Evolutionary conservation across 108 stramenopile species (phyloP).

Genomic region (Stephanodiscus triporus): DNA sequence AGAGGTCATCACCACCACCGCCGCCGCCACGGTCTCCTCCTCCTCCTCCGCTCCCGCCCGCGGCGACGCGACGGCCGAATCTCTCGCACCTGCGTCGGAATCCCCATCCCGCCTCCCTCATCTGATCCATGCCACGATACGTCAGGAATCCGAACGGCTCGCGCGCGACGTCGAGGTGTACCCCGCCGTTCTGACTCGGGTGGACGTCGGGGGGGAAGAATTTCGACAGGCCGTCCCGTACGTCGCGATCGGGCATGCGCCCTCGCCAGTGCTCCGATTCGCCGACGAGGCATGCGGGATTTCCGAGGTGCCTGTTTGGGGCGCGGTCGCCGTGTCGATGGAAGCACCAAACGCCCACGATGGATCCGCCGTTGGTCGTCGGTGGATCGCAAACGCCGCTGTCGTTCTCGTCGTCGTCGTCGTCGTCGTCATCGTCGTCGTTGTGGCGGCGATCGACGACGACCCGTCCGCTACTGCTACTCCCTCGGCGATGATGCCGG

Average conservation of each 20-base stretch:
- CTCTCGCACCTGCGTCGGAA: slow-evolving; percentile 59
- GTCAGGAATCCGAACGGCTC: slow-evolving; percentile 76
- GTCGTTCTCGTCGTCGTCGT: neutral
- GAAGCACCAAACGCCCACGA: slow-evolving; percentile 76
- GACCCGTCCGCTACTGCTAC: too few relatives aligned
- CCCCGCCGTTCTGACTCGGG: slow-evolving; percentile 40
- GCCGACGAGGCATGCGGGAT: slow-evolving; percentile 30
- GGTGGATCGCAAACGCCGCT: slow-evolving; percentile 11
- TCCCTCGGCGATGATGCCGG: too few relatives aligned
- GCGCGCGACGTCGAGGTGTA: slow-evolving; percentile 48
- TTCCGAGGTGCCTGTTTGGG: slow-evolving; percentile 58
- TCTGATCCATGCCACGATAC: slow-evolving; percentile 69
- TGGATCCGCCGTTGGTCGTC: slow-evolving; percentile 48
- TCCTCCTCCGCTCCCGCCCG: neutral
- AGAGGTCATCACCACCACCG: slow-evolving; percentile 13
- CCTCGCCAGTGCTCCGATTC: slow-evolving; percentile 65
- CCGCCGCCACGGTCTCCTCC: neutral
- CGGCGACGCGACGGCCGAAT: slow-evolving; percentile 40
- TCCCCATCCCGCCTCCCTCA: slow-evolving; percentile 52
- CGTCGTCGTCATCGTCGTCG: neutral
- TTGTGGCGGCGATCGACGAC: too few relatives aligned
- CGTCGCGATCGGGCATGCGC: slow-evolving; percentile 51
- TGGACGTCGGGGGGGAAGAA: slow-evolving; percentile 59
- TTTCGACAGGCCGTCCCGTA: slow-evolving; percentile 27
- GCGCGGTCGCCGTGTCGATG: slow-evolving; percentile 79